Evolutionary conservation across 2,329 filamentous ascomycete species (phyloP).

Genomic region (Fusarium sp.): DNA sequence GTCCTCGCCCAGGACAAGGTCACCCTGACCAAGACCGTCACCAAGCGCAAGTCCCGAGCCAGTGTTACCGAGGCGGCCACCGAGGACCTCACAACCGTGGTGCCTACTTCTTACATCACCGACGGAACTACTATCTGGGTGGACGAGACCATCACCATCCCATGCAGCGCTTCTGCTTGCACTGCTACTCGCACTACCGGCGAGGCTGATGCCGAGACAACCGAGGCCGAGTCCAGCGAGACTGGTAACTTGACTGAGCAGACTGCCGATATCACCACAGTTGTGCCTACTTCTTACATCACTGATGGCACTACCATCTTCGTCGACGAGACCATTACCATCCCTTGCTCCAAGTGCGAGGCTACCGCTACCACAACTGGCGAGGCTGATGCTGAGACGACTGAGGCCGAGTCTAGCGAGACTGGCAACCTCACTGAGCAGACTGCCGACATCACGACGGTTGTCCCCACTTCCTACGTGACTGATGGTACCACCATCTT

Average conservation of each 20-base stretch:
- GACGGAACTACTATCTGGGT: constrained; percentile 38
- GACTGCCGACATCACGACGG: constrained; percentile 30
- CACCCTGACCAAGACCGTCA: constrained; percentile 34
- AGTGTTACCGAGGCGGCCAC: constrained; percentile 32
- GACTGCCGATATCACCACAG: constrained; percentile 30
- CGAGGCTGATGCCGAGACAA: constrained; percentile 1
- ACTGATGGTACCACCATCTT: constrained; percentile 41
- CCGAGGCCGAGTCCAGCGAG: background rate
- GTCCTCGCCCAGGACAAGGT: constrained; percentile 42
- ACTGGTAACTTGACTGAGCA: constrained; percentile 19
- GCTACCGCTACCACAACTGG: constrained; percentile 21
- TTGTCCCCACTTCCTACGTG: constrained; percentile 39
- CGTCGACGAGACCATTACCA: constrained; percentile 37
- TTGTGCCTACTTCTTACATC: constrained; percentile 40
- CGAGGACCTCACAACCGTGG: constrained; percentile 34
- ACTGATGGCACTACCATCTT: constrained; percentile 41
- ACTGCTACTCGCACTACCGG: constrained; percentile 16
- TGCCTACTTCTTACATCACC: constrained; percentile 41
- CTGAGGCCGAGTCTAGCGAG: background rate
- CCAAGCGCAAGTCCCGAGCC: constrained; percentile 31
- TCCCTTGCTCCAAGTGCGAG: background rate
- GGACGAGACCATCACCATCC: constrained; percentile 40
- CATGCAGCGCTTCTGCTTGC: constrained; percentile 25
- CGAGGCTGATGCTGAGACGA: constrained; percentile 1
- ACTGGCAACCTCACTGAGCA: constrained; percentile 19